These are phyloP conservation scores for Ilyonectria robusta DNA, from an alignment of 2,329 filamentous ascomycete species.

Conservation along the genomic window DNA sequence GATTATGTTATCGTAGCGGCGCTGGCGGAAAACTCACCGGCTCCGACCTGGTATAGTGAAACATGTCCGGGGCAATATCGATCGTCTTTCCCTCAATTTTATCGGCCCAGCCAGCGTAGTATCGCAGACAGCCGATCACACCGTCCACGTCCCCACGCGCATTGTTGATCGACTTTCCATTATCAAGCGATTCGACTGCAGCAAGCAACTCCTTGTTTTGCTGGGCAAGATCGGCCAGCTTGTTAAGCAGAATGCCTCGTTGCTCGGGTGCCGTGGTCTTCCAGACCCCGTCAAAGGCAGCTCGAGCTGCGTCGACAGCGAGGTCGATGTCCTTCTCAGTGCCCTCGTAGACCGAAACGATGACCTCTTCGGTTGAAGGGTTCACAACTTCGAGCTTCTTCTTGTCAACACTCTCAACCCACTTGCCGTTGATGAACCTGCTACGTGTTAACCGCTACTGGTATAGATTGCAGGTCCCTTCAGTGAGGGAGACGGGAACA, in stretches of 20 bases:
- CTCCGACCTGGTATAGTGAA: slow-evolving; percentile 84
- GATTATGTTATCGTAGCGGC: neutral
- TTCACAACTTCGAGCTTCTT: slow-evolving; percentile 94
- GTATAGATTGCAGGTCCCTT: too few relatives aligned
- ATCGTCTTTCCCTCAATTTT: slow-evolving; percentile 87
- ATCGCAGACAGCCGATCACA: slow-evolving; percentile 75
- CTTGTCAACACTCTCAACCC: slow-evolving; percentile 81
- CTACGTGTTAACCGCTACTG: neutral
- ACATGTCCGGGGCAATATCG: slow-evolving; percentile 78
- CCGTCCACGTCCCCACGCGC: slow-evolving; percentile 78
- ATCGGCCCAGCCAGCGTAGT: slow-evolving; percentile 81
- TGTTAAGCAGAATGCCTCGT: slow-evolving; percentile 76
- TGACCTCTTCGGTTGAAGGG: slow-evolving; percentile 85
- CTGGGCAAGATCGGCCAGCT: slow-evolving; percentile 82
- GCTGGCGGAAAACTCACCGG: slow-evolving; percentile 54
- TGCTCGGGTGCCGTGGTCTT: slow-evolving; percentile 74
- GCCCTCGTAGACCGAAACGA: slow-evolving; percentile 84
- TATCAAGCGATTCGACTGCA: slow-evolving; percentile 84
- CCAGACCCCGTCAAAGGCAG: slow-evolving; percentile 81
- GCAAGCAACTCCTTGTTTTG: slow-evolving; percentile 79
- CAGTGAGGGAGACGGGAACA: slow-evolving; percentile 25
- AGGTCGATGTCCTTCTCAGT: slow-evolving; percentile 85
- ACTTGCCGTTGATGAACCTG: slow-evolving; percentile 94
- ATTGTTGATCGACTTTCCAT: slow-evolving; percentile 80
- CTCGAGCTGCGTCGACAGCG: slow-evolving; percentile 83